phyloP scores from a whole-genome alignment of 495 filamentous ascomycete species.

The Trichoderma reesei region DNA sequence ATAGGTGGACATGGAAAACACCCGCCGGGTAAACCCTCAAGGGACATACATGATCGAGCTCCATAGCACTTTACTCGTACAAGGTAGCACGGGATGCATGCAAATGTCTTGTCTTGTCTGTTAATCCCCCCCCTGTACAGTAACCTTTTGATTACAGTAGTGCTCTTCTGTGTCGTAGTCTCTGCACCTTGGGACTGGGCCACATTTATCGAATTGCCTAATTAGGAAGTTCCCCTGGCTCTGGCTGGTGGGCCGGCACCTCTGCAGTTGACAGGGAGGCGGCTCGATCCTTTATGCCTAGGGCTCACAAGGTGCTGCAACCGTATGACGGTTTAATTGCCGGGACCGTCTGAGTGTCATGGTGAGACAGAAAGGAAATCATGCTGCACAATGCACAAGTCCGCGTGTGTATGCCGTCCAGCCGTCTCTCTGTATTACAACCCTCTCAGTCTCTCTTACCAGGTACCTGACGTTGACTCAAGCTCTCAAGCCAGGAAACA shows the following conservation, averaged over 20 bases:
- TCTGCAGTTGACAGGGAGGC: background rate
- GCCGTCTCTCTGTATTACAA: too few species aligned
- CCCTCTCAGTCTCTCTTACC: background rate
- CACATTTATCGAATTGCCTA: slow-evolving; percentile 7
- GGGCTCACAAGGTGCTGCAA: background rate
- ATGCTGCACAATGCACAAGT: background rate
- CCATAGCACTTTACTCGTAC: too few species aligned
- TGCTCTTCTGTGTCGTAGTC: background rate
- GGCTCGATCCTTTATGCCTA: background rate
- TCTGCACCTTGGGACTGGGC: background rate
- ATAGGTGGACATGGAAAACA: too few species aligned
- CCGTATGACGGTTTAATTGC: background rate
- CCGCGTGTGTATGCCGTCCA: too few species aligned
- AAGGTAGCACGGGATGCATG: too few species aligned
- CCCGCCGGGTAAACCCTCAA: too few species aligned
- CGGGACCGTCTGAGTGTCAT: too few species aligned
- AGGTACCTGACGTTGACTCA: background rate
- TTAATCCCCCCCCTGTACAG: background rate
- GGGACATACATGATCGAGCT: too few species aligned
- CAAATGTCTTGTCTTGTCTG: too few species aligned
- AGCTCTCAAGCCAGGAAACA: too few species aligned
- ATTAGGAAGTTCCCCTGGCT: background rate
- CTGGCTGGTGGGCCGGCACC: background rate
- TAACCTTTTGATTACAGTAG: background rate
- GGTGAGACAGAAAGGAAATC: background rate